Conservation (phyloP, 495 filamentous ascomycete species). For the Neurospora intermedia region DNA sequence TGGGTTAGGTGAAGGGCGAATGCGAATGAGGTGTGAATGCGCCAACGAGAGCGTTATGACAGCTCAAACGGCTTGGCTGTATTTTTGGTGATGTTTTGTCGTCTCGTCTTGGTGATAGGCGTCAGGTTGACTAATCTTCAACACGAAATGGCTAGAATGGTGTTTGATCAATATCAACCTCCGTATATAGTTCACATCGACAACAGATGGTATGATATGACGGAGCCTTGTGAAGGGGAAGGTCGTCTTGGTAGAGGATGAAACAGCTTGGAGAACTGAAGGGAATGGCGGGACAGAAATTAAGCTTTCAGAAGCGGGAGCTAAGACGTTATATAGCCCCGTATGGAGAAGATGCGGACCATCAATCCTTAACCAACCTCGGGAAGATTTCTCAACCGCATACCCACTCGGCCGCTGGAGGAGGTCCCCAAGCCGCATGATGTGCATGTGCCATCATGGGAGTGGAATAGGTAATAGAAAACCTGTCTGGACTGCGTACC, state of each 20-base stretch:
- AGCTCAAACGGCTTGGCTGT: neutral
- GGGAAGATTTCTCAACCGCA: neutral
- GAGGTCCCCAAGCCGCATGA: conserved; percentile 11
- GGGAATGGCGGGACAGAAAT: neutral
- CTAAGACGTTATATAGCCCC: neutral
- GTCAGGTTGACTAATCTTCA: neutral
- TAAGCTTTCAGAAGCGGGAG: neutral
- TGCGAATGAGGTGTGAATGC: neutral
- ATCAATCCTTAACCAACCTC: neutral
- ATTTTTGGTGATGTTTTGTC: neutral
- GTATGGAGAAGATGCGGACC: neutral
- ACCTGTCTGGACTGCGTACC: conserved; percentile 1
- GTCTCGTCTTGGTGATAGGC: neutral
- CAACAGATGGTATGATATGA: neutral
- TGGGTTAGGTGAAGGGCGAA: neutral
- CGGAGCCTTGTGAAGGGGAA: neutral
- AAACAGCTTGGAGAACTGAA: neutral
- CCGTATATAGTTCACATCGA: neutral
- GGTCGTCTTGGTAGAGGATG: neutral
- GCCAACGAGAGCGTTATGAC: neutral
- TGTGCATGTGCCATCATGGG: conserved; percentile 10
- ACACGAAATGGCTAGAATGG: neutral
- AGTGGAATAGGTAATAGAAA: neutral
- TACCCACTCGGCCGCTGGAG: neutral
- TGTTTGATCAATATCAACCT: neutral